Conservation (phyloP, 2,329 filamentous ascomycete species). For the Pseudogymnoascus sp. region DNA sequence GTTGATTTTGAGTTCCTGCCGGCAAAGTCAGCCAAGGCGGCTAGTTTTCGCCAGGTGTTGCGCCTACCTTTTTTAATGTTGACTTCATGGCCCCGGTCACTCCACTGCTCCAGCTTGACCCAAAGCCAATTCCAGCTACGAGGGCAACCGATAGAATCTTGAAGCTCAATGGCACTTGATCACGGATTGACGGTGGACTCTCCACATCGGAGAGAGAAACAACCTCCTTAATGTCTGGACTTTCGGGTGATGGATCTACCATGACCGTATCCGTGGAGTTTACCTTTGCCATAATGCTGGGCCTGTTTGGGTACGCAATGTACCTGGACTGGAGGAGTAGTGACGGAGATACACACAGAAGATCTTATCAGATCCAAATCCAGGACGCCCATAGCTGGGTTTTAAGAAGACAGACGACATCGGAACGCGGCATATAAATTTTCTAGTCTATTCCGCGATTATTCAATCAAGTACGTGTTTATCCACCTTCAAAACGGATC, state of each 20-base stretch:
- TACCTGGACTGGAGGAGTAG: neutral
- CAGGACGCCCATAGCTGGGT: neutral
- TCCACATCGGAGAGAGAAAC: neutral
- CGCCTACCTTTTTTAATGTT: conserved; percentile 44
- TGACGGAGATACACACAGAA: neutral
- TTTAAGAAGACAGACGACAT: neutral
- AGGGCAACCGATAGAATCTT: conserved; percentile 40
- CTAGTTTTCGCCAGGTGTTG: conserved; percentile 2
- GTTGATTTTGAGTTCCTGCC: conserved; percentile 44
- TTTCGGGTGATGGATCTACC: neutral
- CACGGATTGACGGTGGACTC: neutral
- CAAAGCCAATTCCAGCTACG: conserved; percentile 49
- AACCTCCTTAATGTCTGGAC: neutral
- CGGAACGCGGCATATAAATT: neutral
- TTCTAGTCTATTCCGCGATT: neutral
- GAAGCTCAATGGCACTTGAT: conserved; percentile 18
- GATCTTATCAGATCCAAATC: neutral
- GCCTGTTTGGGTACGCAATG: neutral
- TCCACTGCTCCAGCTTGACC: conserved; percentile 51
- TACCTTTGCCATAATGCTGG: neutral
- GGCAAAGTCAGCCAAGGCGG: neutral
- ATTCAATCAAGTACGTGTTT: neutral
- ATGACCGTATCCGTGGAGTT: neutral
- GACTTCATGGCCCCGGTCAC: conserved; percentile 54
- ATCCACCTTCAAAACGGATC: neutral